A percentile compares a stretch with the other conserved stretches of the same genome.
These are phyloP conservation scores for Cryphonectria naterciae DNA, from an alignment of 2,329 filamentous ascomycete genomes.

Conservation along the genomic window DNA sequence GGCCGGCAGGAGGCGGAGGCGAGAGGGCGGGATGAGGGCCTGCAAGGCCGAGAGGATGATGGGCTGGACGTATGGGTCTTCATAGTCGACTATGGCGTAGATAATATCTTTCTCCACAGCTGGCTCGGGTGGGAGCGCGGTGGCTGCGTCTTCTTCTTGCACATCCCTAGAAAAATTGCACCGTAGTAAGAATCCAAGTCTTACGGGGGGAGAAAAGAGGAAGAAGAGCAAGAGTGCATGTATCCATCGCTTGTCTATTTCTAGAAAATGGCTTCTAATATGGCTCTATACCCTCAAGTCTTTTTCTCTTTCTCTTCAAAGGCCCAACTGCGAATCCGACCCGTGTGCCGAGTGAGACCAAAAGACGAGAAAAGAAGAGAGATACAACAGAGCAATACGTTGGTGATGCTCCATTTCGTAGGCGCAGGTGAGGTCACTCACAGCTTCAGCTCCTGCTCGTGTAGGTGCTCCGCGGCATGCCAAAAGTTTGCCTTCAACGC, in stretches of 20 bases:
- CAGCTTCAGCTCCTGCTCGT: conserved; percentile 77
- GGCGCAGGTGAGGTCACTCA: conserved; percentile 59
- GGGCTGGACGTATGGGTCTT: conserved; percentile 86
- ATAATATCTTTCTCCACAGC: conserved; percentile 45
- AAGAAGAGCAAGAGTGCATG: conserved; percentile 27
- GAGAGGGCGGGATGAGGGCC: conserved; percentile 58
- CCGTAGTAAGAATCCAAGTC: conserved; percentile 41
- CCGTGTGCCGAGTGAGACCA: neutral
- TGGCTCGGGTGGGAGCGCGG: conserved; percentile 29
- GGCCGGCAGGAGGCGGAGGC: conserved; percentile 59
- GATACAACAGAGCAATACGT: conserved; percentile 10
- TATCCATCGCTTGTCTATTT: conserved; percentile 32
- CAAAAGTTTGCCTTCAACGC: conserved; percentile 92
- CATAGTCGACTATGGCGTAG: conserved; percentile 80
- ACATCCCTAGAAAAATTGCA: conserved; percentile 30
- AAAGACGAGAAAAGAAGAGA: conserved; percentile 7
- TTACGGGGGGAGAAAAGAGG: conserved; percentile 32
- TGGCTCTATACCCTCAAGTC: conserved; percentile 22
- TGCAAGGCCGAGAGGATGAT: conserved; percentile 76
- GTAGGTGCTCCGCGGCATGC: conserved; percentile 66
- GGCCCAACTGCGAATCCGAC: neutral
- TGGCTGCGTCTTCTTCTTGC: conserved; percentile 6
- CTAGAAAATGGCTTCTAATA: conserved; percentile 30
- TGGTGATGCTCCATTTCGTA: conserved; percentile 23
- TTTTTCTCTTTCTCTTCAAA: neutral